These are phyloP conservation scores for Candida chilensis DNA, from an alignment of 805 yeast genomes.

Conservation along the genomic window DNA sequence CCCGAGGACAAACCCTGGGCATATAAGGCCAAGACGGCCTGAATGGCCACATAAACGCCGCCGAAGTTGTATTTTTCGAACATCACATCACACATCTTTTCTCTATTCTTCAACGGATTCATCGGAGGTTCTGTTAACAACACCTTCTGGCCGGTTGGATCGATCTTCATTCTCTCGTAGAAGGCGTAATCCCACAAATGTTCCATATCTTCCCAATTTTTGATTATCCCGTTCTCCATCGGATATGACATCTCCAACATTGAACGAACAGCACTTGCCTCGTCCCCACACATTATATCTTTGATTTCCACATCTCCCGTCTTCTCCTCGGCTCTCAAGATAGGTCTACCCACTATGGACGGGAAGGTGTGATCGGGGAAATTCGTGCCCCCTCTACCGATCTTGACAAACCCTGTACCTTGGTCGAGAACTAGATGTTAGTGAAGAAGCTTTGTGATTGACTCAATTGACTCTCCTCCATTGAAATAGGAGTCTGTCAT, in stretches of 20 bases:
- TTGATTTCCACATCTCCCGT: constrained; percentile 69
- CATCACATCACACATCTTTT: constrained; percentile 86
- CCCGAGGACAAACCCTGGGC: constrained; percentile 97
- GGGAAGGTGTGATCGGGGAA: constrained; percentile 97
- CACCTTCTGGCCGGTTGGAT: constrained; percentile 67
- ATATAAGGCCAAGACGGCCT: constrained; percentile 94
- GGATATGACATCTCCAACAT: constrained; percentile 92
- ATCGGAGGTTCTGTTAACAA: constrained; percentile 95
- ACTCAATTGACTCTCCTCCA: background rate
- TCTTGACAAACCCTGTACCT: constrained; percentile 97
- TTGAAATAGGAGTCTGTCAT: background rate
- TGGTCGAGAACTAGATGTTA: constrained; percentile 76
- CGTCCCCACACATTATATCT: constrained; percentile 97
- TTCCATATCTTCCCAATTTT: constrained; percentile 98
- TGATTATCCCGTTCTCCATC: constrained; percentile 97
- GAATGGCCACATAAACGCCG: constrained; percentile 92
- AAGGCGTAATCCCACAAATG: constrained; percentile 97
- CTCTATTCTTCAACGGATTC: constrained; percentile 90
- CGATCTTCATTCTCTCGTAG: constrained; percentile 79
- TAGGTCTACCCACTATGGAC: constrained; percentile 95
- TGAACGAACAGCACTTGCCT: constrained; percentile 86
- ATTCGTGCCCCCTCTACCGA: constrained; percentile 94
- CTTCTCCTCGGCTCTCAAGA: constrained; percentile 92
- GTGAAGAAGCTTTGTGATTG: background rate
- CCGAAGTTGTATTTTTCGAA: constrained; percentile 86